A percentile compares a stretch with the other conserved stretches of the same genome.
phyloP scores from a whole-genome alignment of 2,329 filamentous ascomycete species.

The Penicillium oxalicum region DNA sequence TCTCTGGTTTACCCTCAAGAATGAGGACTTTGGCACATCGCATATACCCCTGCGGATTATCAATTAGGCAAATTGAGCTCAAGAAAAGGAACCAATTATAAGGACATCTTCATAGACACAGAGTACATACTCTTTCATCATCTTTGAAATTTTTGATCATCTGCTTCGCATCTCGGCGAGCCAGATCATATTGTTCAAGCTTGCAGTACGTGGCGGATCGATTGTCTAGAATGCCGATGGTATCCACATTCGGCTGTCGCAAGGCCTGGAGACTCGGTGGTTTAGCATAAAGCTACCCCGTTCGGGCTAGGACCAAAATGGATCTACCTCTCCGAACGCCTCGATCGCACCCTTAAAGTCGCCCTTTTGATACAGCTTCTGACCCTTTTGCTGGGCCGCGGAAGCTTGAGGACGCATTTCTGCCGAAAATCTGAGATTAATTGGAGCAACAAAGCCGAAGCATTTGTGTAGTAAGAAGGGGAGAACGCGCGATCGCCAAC shows the following conservation, averaged over 20 bases:
- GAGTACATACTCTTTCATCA: conserved; percentile 44
- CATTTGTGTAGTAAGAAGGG: neutral
- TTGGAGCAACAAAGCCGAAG: neutral
- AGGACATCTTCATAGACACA: neutral
- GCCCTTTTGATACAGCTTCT: conserved; percentile 39
- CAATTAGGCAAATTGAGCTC: neutral
- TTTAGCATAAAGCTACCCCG: conserved; percentile 7
- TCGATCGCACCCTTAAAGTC: conserved; percentile 42
- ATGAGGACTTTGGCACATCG: conserved; percentile 47
- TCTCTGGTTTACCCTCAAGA: conserved; percentile 45
- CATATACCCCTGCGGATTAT: conserved; percentile 45
- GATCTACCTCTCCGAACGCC: conserved; percentile 36
- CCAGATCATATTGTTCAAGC: conserved; percentile 45
- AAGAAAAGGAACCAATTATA: neutral
- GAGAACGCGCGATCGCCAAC: neutral
- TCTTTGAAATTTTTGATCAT: conserved; percentile 49
- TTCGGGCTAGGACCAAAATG: conserved; percentile 6
- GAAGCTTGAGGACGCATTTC: conserved; percentile 16
- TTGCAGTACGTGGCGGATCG: conserved; percentile 53
- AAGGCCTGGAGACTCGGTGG: conserved; percentile 30
- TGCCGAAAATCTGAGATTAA: conserved; percentile 1
- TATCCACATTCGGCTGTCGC: conserved; percentile 26
- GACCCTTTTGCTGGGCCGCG: conserved; percentile 36
- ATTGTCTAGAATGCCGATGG: conserved; percentile 46
- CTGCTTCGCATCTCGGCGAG: conserved; percentile 51